Evolutionary conservation across 2,329 filamentous ascomycete species (phyloP), one percentile per base, ranked within the genome.

Genomic region (Ascochyta rabiei): DNA sequence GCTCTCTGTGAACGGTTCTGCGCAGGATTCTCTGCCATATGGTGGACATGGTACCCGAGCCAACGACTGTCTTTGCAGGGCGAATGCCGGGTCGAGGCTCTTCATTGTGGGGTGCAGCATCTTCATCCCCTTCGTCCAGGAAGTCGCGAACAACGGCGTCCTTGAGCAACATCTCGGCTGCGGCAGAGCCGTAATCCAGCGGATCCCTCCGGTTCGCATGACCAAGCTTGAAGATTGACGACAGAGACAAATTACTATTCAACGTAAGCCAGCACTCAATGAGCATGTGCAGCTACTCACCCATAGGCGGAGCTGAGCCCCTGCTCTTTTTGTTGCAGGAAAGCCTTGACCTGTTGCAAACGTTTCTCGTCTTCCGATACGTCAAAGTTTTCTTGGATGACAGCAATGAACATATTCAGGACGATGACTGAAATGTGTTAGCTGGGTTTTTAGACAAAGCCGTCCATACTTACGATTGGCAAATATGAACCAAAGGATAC

Each of bases 391-490:
- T 99, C 95, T 75, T 99, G 95, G 62, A 99, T 99, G 78, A 99
- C 95, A 81, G 95, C 95, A 90, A 99, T 98, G 81, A 99, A 99
- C 95, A 99, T 99, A 72, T 98, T 99, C 79, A 99, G 79, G 58
- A 98, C 85, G 77, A 99, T 96, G 72, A 98, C 71, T 73, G 38
- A 7, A 18, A 2, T 2, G 12, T 9, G 30, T 69, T 57, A 71
- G 63, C 30, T 18, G 16, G 8, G 31, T 38, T 6, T 8, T 6
- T 28, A 16, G 12, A 5, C n/a, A 7, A 16, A 6, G 15, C 18
- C 23, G 19, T n/a, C 19, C 1, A 19, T 35, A 68, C 72, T 68
- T 64, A 76, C 71, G 93, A 75, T 96, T 97, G 6, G 92, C 84
- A 38, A 99, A 83, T 53, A 96, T 95, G 75, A 96, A 98, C 95